Evolutionary conservation across 768 basidiomycete species (phyloP).

Genomic region (Psilocybe sp.): DNA sequence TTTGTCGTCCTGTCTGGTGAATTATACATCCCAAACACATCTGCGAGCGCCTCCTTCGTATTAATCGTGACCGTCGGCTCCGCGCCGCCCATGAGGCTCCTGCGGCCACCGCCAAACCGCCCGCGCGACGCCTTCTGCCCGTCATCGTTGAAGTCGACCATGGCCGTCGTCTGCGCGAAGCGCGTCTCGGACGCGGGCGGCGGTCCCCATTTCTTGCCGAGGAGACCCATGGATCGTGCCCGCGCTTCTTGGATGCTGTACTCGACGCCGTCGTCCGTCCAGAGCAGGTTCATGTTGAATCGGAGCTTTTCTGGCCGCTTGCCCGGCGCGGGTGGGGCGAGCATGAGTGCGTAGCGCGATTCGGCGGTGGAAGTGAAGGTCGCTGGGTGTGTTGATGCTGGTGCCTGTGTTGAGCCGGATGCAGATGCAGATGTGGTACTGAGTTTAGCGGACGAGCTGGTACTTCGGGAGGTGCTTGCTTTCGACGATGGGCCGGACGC

Average conservation of each 20-base stretch:
- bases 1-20: constrained; percentile 77
- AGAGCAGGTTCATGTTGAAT: constrained; percentile 67
- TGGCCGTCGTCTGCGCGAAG: constrained; percentile 30
- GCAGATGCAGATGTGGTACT: constrained; percentile 14
- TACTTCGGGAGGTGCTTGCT: constrained; percentile 12
- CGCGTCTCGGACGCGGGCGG: constrained; percentile 48
- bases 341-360: constrained; percentile 69
- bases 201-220: constrained; percentile 81
- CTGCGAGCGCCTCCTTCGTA: constrained; percentile 90
- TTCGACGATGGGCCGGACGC: constrained; percentile 15
- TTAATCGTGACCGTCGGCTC: constrained; percentile 95
- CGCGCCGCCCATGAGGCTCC: constrained; percentile 41
- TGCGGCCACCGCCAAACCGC: constrained; percentile 38
- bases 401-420: constrained; percentile 15
- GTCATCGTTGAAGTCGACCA: constrained; percentile 62
- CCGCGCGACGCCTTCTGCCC: constrained; percentile 43
- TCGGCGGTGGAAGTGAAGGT: constrained; percentile 37
- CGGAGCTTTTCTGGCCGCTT: constrained; percentile 71
- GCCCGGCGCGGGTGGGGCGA: constrained; percentile 63
- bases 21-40: constrained; percentile 96
- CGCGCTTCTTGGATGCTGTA: constrained; percentile 85
- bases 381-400: constrained; percentile 23
- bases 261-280: constrained; percentile 75
- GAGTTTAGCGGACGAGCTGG: constrained; percentile 9
- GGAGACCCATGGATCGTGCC: constrained; percentile 76